Evolutionary conservation across 257 asterid genomes (phyloP), one percentile per base, ranked within the genome.

Genomic region (Ehretia macrophylla): DNA sequence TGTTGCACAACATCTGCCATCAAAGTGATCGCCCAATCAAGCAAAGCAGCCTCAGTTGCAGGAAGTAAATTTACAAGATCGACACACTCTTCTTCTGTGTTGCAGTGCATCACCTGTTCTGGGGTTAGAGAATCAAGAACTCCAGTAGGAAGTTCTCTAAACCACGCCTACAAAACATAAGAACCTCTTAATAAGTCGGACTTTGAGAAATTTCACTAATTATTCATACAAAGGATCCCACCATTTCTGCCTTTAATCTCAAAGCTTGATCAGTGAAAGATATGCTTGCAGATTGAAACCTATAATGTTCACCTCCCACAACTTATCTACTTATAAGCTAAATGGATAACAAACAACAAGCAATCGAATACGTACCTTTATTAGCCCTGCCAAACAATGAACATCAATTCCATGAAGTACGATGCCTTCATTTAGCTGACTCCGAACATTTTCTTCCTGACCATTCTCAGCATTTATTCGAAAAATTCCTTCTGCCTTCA

Each of bases 401-500:
- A 84, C 87, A 63, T 89, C 97, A 42, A 86, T 84, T 72, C 80
- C 90, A 71, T 48, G 72, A 11, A 94, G 95, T 32, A 86, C 80
- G 23, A 82, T 46, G 38, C 95, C 97, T 67, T 57, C 77, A 53
- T 86, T 84, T 42, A 86, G 81, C 80, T 82, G 91, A 48, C 52
- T 61, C 61, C 92, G 68, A 47, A 89, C 87, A 57, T 64, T 49
- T 62, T 89, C 87, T 59, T 83, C 94, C 50, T 84, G 81, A 66
- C 87, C 75, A 44, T 89, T 86, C 62, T 81, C 97, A 1, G 86
- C 83, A 76, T 81, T 89, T 54, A 89, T 86, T 60, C 95, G 77
- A 70, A 89, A 89, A 59, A 89, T 89, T 58, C 97, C 97, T 76
- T 89, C 97, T 56, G 86, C 95, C 95, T 89, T 73, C 17, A 66